A percentile compares a stretch with the other conserved stretches of the same genome.
Evolutionary conservation across 2,329 filamentous ascomycete genomes (phyloP).

Genomic region (Xylaria sp.): DNA sequence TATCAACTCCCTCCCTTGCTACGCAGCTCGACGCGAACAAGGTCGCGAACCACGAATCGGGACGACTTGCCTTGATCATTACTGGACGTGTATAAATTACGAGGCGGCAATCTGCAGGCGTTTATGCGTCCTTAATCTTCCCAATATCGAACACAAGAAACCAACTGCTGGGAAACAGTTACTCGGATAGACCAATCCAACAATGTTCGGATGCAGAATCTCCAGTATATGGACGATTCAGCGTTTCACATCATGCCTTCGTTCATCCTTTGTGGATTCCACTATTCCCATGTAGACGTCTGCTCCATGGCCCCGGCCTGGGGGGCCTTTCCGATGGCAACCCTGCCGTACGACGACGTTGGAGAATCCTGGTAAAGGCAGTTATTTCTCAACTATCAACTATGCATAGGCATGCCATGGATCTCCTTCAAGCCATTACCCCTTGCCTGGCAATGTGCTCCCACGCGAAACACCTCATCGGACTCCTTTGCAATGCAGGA

Average conservation of each 20-base stretch:
- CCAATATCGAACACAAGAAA: background rate
- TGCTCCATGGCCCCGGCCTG: background rate
- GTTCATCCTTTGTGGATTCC: background rate
- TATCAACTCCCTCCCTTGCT: background rate
- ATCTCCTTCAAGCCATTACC: background rate
- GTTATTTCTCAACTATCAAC: background rate
- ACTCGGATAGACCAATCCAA: background rate
- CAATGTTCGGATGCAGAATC: background rate
- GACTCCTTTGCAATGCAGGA: background rate
- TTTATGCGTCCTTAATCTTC: background rate
- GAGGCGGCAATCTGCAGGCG: background rate
- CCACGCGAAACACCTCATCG: background rate
- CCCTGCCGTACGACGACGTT: conserved; percentile 5
- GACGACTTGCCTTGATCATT: background rate
- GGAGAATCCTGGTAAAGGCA: conserved; percentile 17
- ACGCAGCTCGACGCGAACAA: conserved; percentile 1
- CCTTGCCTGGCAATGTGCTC: conserved; percentile 7
- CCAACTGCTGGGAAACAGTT: background rate
- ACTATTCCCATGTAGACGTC: background rate
- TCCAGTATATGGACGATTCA: background rate
- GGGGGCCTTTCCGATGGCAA: background rate
- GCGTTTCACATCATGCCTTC: background rate
- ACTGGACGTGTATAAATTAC: conserved; percentile 3
- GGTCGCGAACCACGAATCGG: background rate
- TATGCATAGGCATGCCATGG: conserved; percentile 2